Base-by-base conservation (phyloP, 345 rosid genomes). In the Pelargonium nanum region DNA sequence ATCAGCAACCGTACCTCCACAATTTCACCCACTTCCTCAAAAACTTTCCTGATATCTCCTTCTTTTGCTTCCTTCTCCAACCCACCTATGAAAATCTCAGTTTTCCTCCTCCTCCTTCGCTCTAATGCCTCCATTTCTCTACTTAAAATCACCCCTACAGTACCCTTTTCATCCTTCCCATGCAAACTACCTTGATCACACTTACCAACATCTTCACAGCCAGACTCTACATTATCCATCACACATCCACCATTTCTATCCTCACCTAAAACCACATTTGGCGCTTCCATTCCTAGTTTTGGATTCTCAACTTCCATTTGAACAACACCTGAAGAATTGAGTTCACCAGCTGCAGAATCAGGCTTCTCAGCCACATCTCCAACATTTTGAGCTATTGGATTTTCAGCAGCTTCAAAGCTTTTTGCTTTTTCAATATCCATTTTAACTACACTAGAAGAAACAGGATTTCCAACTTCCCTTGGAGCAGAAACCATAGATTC, bases 71-170 rank as follows among this genome's bases (percentile, higher is more conserved):
- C 67, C 26, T 30, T 62, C 28, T 50, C 57, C 71, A 72, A 58
- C 34, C 75, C 71, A 62, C 75, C 75, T 66, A 72, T 24, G 25
- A 66, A 72, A 72, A 72, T 63, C 68, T 66, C 71, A 16, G 71
- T 72, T 40, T 58, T 72, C 28, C 71, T 62, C 61, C 65, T 70
- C 66, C 61, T 58, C 53, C 57, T 30, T 26, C 71, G 61, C 55
- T 66, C 71, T 57, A 73, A 22, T 4, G 73, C 77, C 34, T 73
- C 73, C 67, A 73, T 15, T 54, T 68, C 77, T 16, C 73, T 64
- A 59, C 72, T 68, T 50, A 60, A 64, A 25, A 20, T 53, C 50
- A 68, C 34, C 57, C 53, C 58, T 16, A 62, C 66, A 58, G 56
- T 55, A 28, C 56, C 56, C 20, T 19, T 26, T 17, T 34, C 58